phyloP scores from a whole-genome alignment of 177 flowering plant genomes.

The Vitis hybrid region DNA sequence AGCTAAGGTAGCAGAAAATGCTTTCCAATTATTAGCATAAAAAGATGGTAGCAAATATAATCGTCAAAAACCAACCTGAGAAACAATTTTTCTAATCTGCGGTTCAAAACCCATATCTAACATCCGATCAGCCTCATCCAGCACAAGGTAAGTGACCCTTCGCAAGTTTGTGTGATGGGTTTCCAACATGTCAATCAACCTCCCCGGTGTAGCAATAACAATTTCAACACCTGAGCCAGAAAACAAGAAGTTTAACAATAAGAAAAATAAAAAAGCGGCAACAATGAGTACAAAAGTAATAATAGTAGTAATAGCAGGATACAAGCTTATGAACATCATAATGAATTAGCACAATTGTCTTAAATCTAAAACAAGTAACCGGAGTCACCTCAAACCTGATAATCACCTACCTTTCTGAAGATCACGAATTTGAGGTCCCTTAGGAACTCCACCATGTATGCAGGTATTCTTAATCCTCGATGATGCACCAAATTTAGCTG shows the following conservation, averaged over 20 bases:
- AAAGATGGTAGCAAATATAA: neutral
- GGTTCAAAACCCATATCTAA: constrained; percentile 99
- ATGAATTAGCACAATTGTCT: neutral
- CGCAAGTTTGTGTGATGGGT: constrained; percentile 91
- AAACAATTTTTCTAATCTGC: constrained; percentile 86
- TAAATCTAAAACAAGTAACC: neutral
- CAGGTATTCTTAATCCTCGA: constrained; percentile 93
- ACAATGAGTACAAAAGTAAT: neutral
- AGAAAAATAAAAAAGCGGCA: neutral
- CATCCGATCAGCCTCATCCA: constrained; percentile 99
- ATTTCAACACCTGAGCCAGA: constrained; percentile 84
- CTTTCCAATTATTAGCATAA: neutral
- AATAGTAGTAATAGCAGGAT: no score
- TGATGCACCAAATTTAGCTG: constrained; percentile 96
- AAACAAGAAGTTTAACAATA: neutral
- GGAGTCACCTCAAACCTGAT: constrained; percentile 33
- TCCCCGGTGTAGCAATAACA: constrained; percentile 97
- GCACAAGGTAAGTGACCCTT: constrained; percentile 93
- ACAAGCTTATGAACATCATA: neutral
- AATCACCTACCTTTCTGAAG: constrained; percentile 86
- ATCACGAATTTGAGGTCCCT: constrained; percentile 99
- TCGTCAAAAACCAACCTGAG: constrained; percentile 43
- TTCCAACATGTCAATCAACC: constrained; percentile 97
- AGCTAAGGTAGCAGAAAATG: neutral
- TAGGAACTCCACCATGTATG: constrained; percentile 98